Percentiles rank a stretch among this genome's conserved stretches.
Conservation (phyloP, 345 rosid genomes). For the Corchorus capsularis region DNA sequence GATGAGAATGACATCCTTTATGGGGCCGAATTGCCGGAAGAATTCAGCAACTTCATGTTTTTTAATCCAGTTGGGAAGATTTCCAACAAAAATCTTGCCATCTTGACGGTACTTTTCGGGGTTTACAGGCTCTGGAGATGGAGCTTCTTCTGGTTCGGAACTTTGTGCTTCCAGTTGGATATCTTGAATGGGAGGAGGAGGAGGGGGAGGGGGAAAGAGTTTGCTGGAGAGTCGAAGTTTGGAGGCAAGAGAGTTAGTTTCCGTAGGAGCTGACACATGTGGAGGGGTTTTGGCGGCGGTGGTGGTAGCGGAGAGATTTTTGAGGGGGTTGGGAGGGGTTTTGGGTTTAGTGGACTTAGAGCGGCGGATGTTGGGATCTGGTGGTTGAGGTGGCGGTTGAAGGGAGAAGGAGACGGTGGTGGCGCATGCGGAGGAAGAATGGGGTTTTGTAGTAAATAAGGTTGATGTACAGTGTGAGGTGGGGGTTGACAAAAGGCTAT, state of each 20-base stretch:
- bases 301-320: conserved; percentile 30
- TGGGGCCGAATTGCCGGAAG: conserved; percentile 89
- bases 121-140: conserved; percentile 28
- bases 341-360: conserved; percentile 48
- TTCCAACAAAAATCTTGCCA: conserved; percentile 89
- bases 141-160: conserved; percentile 39
- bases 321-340: conserved; percentile 61
- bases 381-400: conserved; percentile 38
- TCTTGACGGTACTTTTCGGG: conserved; percentile 47
- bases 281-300: conserved; percentile 21
- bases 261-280: not conserved
- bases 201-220: conserved; percentile 61
- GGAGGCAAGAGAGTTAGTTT: conserved; percentile 42
- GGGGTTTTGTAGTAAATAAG: conserved; percentile 20
- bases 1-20: conserved; percentile 64
- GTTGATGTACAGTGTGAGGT: conserved; percentile 35
- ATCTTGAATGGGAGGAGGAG: conserved; percentile 24
- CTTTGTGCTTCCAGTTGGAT: conserved; percentile 26
- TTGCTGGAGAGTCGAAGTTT: conserved; percentile 82
- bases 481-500: conserved; percentile 38
- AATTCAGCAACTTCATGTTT: conserved; percentile 68
- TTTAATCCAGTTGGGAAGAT: conserved; percentile 83
- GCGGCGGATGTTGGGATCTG: conserved; percentile 58
- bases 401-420: conserved; percentile 51
- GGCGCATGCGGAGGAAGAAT: conserved; percentile 29